Base-by-base conservation (phyloP, 2,329 filamentous ascomycete species). In the Hypoxylon sp. region DNA sequence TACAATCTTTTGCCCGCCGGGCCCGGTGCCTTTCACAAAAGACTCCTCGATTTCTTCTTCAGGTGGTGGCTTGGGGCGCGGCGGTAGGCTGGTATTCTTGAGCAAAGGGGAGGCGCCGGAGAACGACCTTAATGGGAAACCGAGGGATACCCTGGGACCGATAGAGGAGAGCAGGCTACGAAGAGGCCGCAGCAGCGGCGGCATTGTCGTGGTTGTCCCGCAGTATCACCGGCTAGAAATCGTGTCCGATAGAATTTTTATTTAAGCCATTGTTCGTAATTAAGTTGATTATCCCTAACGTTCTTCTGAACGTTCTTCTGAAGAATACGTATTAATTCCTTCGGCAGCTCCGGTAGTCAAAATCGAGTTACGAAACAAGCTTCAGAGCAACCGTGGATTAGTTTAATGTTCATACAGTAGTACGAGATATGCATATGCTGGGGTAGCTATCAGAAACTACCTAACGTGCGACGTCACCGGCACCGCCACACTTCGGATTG, bases 1-100 rank as follows among this genome's bases (percentile, higher is more conserved):
- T 80, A 93, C 91, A 82, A 98, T 98, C 79, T 98, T 98, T 78
- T 99, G 96, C 0, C 96, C 96, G 23, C 96, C 96, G 0, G 96
- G 95, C 1, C 96, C 96, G 73, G 89, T 92, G 74, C 96, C 96
- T 78, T 96, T 97, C 67, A 99, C 85, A 81, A 97, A 98, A 45
- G 86, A 87, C 76, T 98, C 93, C 62, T 91, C 89, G 72, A 98
- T 89, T 57, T 98, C 94, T 17, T 85, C 82, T 72, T 97, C 94
- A 11, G 90, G 86, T 19, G 96, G 88, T 11, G 89, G 86, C 67
- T 84, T 87, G 13, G 91, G 90, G 3, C 94, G 89, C 5, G 93
- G 90, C 1, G 95, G 94, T 75, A 97, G 84, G 59, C 87, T 86
- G 14, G 50, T 59, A 23, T 65, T 45, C 76, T 91, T 92, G 53